Evolutionary conservation across 2,329 filamentous ascomycete species (phyloP), one percentile per base, ranked within the genome.

Genomic region (Colletotrichum brevisporum): DNA sequence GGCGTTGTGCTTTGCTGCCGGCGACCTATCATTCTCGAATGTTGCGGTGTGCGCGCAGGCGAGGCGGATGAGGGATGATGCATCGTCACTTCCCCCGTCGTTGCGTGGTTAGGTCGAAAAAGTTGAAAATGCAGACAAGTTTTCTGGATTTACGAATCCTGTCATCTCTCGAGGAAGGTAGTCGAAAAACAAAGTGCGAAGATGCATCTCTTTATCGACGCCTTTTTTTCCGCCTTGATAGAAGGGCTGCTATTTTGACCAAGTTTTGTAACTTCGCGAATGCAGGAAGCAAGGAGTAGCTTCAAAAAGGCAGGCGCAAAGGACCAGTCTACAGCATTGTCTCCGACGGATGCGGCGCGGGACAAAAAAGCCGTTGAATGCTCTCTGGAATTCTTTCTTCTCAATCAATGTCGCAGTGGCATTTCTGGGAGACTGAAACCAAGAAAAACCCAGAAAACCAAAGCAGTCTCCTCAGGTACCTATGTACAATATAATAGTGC

Each of bases 161-260:
- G 31, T 36, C 31, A 36, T 36, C 31, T 9, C 31, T 36, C 31
- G 31, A 36, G 31, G 31, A 36, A 36, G 31, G 31, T 36, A 36
- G 31, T 36, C 31, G 31, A 8, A 3, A 10, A 36, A 36, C 31
- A 53, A 57, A 56, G 24, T 26, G 45, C 39, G 27, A 47, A 39
- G 21, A 52, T 24, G 63, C 62, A 61, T 67, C 60, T 51, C 62
- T 67, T 69, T 69, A 56, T 67, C 62, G 55, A 67, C 26, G 67
- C 21, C 55, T 69, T 51, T 60, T 67, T 61, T 69, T 50, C 6
- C 31, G 10, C 31, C 31, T 36, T 36, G 31, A 9, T 67, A 45
- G 47, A 57, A 43, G 39, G 47, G 67, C 51, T 60, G 51, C 45
- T 67, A 67, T 61, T 60, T 60, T 41, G 36, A 53, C 55, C 27